phyloP scores from a whole-genome alignment of 768 basidiomycete species.

The Suillus hirtellus region DNA sequence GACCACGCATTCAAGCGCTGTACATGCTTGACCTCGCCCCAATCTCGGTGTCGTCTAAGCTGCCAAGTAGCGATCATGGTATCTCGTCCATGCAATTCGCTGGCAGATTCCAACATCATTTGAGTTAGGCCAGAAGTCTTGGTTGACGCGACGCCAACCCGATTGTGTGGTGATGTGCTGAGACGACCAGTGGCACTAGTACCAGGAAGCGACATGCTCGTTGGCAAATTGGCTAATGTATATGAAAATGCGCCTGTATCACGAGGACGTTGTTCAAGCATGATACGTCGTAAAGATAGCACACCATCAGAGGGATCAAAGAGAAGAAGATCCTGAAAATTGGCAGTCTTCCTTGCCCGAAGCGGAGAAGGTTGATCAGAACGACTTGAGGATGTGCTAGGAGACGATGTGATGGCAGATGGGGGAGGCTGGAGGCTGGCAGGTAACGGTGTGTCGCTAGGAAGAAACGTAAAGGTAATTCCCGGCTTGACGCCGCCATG shows the following conservation, averaged over 20 bases:
- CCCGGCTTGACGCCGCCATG: conserved; percentile 37
- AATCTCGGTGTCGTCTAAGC: conserved; percentile 50
- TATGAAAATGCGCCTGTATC: conserved; percentile 23
- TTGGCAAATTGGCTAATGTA: conserved; percentile 39
- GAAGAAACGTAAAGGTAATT: conserved; percentile 58
- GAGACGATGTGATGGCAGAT: conserved; percentile 24
- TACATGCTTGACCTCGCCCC: conserved; percentile 51
- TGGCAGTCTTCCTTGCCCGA: conserved; percentile 38
- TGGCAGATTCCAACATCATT: conserved; percentile 36
- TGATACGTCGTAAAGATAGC: conserved; percentile 56
- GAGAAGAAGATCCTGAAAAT: conserved; percentile 66
- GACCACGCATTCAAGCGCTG: conserved; percentile 12
- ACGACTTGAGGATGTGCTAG: conserved; percentile 29
- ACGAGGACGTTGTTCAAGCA: conserved; percentile 39
- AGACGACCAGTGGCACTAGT: conserved; percentile 44
- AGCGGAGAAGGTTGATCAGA: conserved; percentile 29
- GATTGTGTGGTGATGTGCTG: conserved; percentile 29
- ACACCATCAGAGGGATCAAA: conserved; percentile 62
- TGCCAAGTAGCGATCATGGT: conserved; percentile 65
- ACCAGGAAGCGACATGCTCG: conserved; percentile 59
- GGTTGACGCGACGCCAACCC: conserved; percentile 30
- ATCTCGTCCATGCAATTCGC: conserved; percentile 40
- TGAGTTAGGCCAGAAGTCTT: conserved; percentile 36
- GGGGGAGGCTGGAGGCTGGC: conserved; percentile 40
- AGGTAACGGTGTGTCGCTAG: conserved; percentile 36